A percentile compares a stretch with the other conserved stretches of the same genome.
Conservation (phyloP, 371 early-diverging fungal genomes). For the Mortierella sp. region DNA sequence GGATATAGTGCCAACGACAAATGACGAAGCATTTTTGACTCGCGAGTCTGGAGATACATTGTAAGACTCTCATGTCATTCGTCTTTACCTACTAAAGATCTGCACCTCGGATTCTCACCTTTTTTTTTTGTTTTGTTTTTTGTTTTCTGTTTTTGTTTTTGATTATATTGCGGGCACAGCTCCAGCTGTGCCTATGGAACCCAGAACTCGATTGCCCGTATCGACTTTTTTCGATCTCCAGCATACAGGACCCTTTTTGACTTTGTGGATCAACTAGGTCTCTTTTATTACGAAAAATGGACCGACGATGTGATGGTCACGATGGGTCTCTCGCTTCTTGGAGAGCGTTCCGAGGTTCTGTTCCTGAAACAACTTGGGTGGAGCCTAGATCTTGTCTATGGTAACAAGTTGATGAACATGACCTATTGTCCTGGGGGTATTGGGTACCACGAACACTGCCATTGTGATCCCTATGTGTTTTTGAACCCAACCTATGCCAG, state of each 20-base stretch:
- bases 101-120: background rate
- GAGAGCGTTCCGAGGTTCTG: slow-evolving; percentile 10
- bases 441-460: slow-evolving; percentile 14
- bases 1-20: slow-evolving; percentile 12
- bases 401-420: background rate
- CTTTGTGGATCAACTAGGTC: slow-evolving; percentile 25
- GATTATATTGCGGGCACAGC: background rate
- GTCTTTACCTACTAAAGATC: too few relatives aligned
- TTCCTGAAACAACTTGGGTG: slow-evolving; percentile 25
- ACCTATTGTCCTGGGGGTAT: slow-evolving; percentile 24
- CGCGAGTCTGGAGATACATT: slow-evolving; percentile 15
- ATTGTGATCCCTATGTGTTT: slow-evolving; percentile 12
- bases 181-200: slow-evolving; percentile 28
- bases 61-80: slow-evolving; percentile 22
- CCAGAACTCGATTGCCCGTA: slow-evolving; percentile 28
- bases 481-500: slow-evolving; percentile 13
- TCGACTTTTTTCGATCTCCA: slow-evolving; percentile 36
- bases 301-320: slow-evolving; percentile 29
- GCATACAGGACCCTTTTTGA: slow-evolving; percentile 24
- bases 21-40: slow-evolving; percentile 29
- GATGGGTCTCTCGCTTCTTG: slow-evolving; percentile 25
- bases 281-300: slow-evolving; percentile 40
- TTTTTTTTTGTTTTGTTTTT: background rate
- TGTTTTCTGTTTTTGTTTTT: background rate
- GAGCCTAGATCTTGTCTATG: background rate